Evolutionary conservation across 169 alveolate species (phyloP).

Genomic region (Plasmodium cynomolgi): DNA sequence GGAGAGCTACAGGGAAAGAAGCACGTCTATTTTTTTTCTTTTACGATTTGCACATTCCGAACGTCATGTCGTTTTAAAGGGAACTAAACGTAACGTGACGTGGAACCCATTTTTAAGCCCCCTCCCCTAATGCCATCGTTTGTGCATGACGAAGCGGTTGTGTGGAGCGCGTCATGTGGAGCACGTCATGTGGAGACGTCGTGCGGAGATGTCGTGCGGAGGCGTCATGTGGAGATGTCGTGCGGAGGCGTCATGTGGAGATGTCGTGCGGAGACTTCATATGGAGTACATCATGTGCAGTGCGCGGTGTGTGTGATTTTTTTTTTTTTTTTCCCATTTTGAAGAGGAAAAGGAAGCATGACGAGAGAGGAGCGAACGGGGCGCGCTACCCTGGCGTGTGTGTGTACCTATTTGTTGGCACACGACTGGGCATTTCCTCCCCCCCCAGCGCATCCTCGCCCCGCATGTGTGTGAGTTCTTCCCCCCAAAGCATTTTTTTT

Average conservation of each 20-base stretch:
- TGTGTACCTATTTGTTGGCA: neutral
- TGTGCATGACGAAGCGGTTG: neutral
- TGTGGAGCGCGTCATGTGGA: neutral
- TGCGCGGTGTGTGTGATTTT: neutral
- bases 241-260: neutral
- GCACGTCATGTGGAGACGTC: no score
- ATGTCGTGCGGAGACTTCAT: no score
- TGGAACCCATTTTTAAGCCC: neutral
- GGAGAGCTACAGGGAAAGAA: neutral
- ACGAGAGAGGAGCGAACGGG: neutral
- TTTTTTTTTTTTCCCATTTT: neutral
- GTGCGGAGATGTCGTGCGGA: neutral
- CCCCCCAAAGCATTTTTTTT: neutral
- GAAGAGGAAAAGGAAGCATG: neutral
- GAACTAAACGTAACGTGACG: neutral
- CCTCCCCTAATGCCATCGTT: neutral
- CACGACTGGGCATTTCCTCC: neutral
- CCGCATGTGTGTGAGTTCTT: neutral
- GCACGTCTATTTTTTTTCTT: neutral
- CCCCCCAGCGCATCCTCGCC: neutral
- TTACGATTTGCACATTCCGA: neutral
- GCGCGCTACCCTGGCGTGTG: neutral
- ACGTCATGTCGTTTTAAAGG: neutral
- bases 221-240: neutral
- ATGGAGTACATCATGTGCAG: neutral